A percentile compares a stretch with the other conserved stretches of the same genome.
phyloP scores from a whole-genome alignment of 352 stramenopile genomes.

The Pythium sp. region DNA sequence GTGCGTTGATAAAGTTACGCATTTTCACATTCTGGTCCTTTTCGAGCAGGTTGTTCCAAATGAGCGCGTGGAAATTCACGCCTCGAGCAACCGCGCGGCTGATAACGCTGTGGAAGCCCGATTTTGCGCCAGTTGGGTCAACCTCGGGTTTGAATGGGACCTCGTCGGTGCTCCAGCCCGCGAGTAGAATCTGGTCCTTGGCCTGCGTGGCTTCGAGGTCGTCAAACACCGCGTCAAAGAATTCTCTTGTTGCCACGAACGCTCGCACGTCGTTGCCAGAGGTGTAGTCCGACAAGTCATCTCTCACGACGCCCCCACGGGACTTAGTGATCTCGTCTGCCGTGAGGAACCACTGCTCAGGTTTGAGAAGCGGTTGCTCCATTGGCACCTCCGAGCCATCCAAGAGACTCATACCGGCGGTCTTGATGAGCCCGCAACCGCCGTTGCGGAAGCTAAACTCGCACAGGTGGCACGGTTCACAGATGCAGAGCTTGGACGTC shows the following conservation, averaged over 20 bases:
- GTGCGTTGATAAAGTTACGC: constrained; percentile 48
- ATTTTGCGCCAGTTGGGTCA: constrained; percentile 21
- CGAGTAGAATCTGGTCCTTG: constrained; percentile 42
- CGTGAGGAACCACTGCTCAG: constrained; percentile 64
- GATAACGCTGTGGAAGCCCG: constrained; percentile 37
- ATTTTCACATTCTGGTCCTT: constrained; percentile 48
- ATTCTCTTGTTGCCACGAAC: constrained; percentile 37
- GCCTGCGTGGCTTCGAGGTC: constrained; percentile 34
- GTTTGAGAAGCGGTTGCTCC: constrained; percentile 38
- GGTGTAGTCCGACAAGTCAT: constrained; percentile 38
- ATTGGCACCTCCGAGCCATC: constrained; percentile 22
- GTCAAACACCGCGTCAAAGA: constrained; percentile 46
- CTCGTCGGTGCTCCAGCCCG: constrained; percentile 60
- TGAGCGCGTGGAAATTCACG: constrained; percentile 47
- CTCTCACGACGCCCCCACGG: constrained; percentile 35
- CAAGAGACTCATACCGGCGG: constrained; percentile 16
- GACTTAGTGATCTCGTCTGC: constrained; percentile 46
- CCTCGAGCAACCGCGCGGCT: constrained; percentile 29
- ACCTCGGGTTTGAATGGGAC: constrained; percentile 46
- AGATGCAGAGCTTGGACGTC: constrained; percentile 31
- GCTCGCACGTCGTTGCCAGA: constrained; percentile 43
- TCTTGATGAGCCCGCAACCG: constrained; percentile 25
- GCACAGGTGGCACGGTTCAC: constrained; percentile 36
- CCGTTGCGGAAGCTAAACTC: constrained; percentile 20
- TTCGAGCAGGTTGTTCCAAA: constrained; percentile 67